These are phyloP conservation scores for Bjerkandera adusta DNA, from an alignment of 1,284 basidiomycete genomes.

Conservation along the genomic window DNA sequence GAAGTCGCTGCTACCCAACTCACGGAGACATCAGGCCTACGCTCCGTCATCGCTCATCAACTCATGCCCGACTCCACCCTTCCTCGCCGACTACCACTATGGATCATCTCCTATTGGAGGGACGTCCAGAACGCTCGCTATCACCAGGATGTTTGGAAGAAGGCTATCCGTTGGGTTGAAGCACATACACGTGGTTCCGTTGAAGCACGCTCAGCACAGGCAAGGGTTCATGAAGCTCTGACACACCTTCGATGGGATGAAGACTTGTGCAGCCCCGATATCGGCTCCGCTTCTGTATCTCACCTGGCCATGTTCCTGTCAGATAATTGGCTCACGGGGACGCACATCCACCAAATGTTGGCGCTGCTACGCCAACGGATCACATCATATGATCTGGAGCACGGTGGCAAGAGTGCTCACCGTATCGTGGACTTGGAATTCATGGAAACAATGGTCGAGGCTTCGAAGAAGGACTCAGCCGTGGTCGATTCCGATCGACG, in stretches of 20 bases:
- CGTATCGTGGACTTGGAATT: background rate
- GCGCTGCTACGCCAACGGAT: background rate
- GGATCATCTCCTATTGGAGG: background rate
- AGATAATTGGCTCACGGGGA: background rate
- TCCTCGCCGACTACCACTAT: background rate
- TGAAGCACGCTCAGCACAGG: background rate
- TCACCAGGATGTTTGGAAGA: background rate
- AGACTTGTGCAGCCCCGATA: background rate
- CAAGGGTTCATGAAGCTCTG: background rate
- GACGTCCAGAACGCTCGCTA: background rate
- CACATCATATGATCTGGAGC: too few species aligned
- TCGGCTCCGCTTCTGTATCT: background rate
- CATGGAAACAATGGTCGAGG: background rate
- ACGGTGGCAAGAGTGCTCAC: background rate
- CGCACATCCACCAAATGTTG: background rate
- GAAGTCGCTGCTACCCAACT: background rate
- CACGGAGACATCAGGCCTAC: background rate
- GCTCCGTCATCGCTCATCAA: background rate
- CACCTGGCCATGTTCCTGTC: background rate
- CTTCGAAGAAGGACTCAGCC: background rate
- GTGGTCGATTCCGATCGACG: background rate
- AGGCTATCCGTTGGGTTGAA: background rate
- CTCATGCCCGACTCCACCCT: background rate
- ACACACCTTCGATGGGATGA: background rate
- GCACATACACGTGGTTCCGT: background rate